Evolutionary conservation across 805 yeast genomes (phyloP).

Genomic region (Wickerhamiella qilinensis): DNA sequence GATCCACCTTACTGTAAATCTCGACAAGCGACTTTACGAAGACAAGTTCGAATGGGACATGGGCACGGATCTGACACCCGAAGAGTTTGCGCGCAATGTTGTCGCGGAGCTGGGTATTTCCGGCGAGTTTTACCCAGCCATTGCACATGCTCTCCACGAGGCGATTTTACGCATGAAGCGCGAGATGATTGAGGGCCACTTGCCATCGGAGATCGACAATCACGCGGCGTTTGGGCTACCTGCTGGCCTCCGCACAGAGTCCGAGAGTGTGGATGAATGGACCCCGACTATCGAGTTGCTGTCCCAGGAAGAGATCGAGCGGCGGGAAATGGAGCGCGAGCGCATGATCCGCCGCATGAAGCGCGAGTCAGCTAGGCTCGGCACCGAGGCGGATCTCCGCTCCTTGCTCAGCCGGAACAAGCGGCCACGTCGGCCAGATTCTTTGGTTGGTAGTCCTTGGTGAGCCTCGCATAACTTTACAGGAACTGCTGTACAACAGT

Average conservation of each 20-base stretch:
- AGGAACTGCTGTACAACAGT: too few species aligned
- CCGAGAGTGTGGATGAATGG: conserved; percentile 70
- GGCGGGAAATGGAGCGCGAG: conserved; percentile 87
- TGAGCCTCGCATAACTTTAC: too few species aligned
- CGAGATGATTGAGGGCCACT: conserved; percentile 60
- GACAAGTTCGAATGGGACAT: conserved; percentile 95
- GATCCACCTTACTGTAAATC: conserved; percentile 62
- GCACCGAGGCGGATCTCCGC: conserved; percentile 32
- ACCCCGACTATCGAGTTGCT: conserved; percentile 75
- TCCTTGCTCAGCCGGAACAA: conserved; percentile 20
- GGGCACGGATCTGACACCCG: conserved; percentile 46
- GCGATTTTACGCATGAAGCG: conserved; percentile 56
- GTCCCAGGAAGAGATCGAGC: conserved; percentile 85
- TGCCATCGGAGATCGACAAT: conserved; percentile 36
- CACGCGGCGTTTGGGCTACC: conserved; percentile 45
- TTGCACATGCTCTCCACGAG: conserved; percentile 77
- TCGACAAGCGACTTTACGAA: conserved; percentile 70
- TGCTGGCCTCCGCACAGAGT: conserved; percentile 57
- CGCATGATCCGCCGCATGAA: conserved; percentile 81
- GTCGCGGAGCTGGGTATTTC: conserved; percentile 73
- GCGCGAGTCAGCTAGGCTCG: conserved; percentile 72
- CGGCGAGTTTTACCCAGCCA: conserved; percentile 78
- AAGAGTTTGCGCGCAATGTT: conserved; percentile 62
- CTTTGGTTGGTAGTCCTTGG: conserved; percentile 7
- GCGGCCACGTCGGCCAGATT: conserved; percentile 17